phyloP scores from a whole-genome alignment of 495 filamentous ascomycete genomes.

The Hypomontagnella submonticulosa region DNA sequence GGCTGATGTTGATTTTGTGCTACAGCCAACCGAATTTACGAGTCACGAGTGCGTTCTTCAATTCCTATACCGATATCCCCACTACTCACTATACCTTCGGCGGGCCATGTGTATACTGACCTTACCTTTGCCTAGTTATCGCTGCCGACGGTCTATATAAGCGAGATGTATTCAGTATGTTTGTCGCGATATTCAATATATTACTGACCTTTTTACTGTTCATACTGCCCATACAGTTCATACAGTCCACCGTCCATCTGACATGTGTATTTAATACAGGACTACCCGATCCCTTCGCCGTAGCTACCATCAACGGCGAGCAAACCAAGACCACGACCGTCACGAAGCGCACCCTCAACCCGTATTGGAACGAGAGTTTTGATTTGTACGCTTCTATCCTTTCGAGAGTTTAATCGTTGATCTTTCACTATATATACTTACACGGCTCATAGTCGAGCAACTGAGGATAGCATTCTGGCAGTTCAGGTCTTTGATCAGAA shows the following conservation, averaged over 20 bases:
- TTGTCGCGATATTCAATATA: slow-evolving; percentile 34
- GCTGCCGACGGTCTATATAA: slow-evolving; percentile 98
- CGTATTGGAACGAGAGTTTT: slow-evolving; percentile 99
- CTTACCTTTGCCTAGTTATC: slow-evolving; percentile 73
- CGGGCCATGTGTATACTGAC: slow-evolving; percentile 23
- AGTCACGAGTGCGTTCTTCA: slow-evolving; percentile 68
- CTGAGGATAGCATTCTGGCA: slow-evolving; percentile 93
- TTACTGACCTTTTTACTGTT: slow-evolving; percentile 25
- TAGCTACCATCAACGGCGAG: slow-evolving; percentile 94
- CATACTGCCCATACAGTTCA: too few species aligned
- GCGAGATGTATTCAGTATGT: slow-evolving; percentile 96
- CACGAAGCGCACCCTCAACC: slow-evolving; percentile 96
- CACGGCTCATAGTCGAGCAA: slow-evolving; percentile 71
- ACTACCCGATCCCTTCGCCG: slow-evolving; percentile 97
- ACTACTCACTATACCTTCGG: slow-evolving; percentile 1
- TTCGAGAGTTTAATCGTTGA: slow-evolving; percentile 8
- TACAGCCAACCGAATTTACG: slow-evolving; percentile 69
- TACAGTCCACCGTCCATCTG: slow-evolving; percentile 13
- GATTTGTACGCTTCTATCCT: slow-evolving; percentile 77
- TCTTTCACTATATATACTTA: slow-evolving; percentile 43
- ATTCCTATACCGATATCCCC: slow-evolving; percentile 1
- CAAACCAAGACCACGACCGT: slow-evolving; percentile 96
- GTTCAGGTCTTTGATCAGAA: slow-evolving; percentile 99
- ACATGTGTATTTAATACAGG: slow-evolving; percentile 63
- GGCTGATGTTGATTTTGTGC: slow-evolving; percentile 26